Evolutionary conservation across 1,284 basidiomycete species (phyloP).

Genomic region (Exsudoporus floridanus): DNA sequence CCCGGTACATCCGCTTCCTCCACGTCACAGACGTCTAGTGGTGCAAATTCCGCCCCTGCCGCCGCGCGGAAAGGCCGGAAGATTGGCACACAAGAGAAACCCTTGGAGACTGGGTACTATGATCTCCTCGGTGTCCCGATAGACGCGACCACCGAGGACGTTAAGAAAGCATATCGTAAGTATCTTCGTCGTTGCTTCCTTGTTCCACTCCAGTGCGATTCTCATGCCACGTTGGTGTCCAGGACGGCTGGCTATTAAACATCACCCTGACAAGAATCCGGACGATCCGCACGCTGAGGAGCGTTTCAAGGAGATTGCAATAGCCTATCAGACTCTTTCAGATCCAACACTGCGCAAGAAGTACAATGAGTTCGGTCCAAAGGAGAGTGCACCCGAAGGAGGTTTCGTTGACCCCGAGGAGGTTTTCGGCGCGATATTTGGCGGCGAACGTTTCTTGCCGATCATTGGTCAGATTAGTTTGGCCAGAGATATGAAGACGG

Average conservation of each 20-base stretch:
- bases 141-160: constrained; percentile 77
- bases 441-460: constrained; percentile 79
- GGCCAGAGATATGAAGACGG: constrained; percentile 97
- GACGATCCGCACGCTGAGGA: constrained; percentile 92
- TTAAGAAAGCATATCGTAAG: constrained; percentile 94
- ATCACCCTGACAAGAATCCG: constrained; percentile 90
- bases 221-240: constrained; percentile 4
- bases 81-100: constrained; percentile 86
- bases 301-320: constrained; percentile 84
- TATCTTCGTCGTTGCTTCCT: not conserved
- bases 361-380: constrained; percentile 90
- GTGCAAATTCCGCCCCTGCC: constrained; percentile 17
- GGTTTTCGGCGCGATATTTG: constrained; percentile 93
- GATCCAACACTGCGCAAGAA: constrained; percentile 84
- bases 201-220: not conserved
- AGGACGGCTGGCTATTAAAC: constrained; percentile 93
- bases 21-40: constrained; percentile 10
- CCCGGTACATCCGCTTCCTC: constrained; percentile 22
- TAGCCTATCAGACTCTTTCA: constrained; percentile 87
- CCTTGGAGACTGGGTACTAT: constrained; percentile 88
- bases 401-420: constrained; percentile 74
- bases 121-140: constrained; percentile 78
- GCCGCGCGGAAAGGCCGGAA: constrained; percentile 51
- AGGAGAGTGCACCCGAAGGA: constrained; percentile 77
- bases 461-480: constrained; percentile 84